phyloP scores from a whole-genome alignment of 495 filamentous ascomycete species.

The Hypoxylon fuscum region DNA sequence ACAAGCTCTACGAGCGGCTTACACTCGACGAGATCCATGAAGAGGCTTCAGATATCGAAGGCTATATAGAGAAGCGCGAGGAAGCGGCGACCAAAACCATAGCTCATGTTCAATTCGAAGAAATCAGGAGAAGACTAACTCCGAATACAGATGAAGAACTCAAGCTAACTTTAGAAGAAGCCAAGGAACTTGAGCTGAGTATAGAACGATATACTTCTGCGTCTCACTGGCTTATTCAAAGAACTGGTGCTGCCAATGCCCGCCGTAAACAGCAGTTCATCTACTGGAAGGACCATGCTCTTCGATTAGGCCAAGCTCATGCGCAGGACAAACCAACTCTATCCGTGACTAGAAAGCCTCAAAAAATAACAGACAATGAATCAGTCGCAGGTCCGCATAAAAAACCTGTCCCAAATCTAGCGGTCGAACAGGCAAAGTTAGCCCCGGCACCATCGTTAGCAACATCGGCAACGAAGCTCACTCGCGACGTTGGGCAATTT shows the following conservation, averaged over 20 bases:
- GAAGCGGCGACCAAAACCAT: conserved; percentile 2
- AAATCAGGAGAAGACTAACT: not conserved
- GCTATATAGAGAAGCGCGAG: conserved; percentile 8
- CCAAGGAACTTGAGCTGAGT: no score
- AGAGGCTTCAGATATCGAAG: no score
- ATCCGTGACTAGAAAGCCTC: not conserved
- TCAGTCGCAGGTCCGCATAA: not conserved
- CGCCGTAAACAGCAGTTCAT: conserved; percentile 40
- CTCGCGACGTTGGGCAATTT: not conserved
- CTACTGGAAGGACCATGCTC: conserved; percentile 40
- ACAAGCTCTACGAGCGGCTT: conserved; percentile 6
- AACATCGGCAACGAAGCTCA: conserved; percentile 3
- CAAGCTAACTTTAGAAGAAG: conserved; percentile 5
- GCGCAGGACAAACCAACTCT: not conserved
- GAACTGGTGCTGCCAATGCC: conserved; percentile 35
- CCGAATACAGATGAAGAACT: no score
- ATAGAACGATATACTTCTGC: conserved; percentile 13
- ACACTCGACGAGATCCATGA: not conserved
- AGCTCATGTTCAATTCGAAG: not conserved
- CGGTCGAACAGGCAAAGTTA: not conserved
- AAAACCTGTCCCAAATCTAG: not conserved
- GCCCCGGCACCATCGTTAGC: not conserved
- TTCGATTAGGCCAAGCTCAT: conserved; percentile 20
- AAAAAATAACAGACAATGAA: not conserved
- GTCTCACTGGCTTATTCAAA: conserved; percentile 20